These are phyloP conservation scores for Sphagnum contortum DNA, from an alignment of 225 moss, liverwort and hornwort genomes.

Conservation along the genomic window DNA sequence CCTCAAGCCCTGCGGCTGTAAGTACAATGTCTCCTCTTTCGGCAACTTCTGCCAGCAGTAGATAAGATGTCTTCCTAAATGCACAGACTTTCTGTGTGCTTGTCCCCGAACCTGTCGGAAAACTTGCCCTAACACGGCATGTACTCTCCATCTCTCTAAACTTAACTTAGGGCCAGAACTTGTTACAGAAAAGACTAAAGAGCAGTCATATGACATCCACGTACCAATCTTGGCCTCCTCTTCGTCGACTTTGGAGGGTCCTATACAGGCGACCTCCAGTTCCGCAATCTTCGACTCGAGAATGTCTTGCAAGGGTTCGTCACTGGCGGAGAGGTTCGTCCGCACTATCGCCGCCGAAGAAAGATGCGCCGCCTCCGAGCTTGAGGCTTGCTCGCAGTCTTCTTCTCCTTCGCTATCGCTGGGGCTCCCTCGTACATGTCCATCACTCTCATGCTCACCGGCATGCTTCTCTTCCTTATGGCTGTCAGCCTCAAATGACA, in stretches of 20 bases:
- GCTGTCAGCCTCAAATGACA: conserved; percentile 32
- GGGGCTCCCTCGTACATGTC: conserved; percentile 31
- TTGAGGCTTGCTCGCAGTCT: conserved; percentile 66
- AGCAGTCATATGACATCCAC: too few species aligned
- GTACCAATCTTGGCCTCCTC: conserved; percentile 74
- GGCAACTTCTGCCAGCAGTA: too few species aligned
- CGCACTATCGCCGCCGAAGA: conserved; percentile 39
- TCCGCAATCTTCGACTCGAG: conserved; percentile 85
- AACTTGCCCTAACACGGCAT: too few species aligned
- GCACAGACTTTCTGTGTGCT: too few species aligned
- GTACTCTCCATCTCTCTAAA: too few species aligned
- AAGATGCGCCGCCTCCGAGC: conserved; percentile 51
- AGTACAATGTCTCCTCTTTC: too few species aligned
- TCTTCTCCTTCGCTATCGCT: conserved; percentile 90
- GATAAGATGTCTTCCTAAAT: too few species aligned
- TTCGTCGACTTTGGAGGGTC: conserved; percentile 56
- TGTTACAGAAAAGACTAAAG: too few species aligned
- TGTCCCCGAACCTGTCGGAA: too few species aligned
- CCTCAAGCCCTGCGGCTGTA: too few species aligned
- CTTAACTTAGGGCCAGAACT: too few species aligned
- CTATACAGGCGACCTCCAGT: conserved; percentile 66
- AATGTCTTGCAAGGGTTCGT: conserved; percentile 82
- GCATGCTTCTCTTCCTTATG: conserved; percentile 19
- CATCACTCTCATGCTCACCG: conserved; percentile 32
- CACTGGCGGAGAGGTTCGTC: conserved; percentile 39